Conservation (phyloP, 2,329 filamentous ascomycete genomes). For the Aspergillus fumigatus region DNA sequence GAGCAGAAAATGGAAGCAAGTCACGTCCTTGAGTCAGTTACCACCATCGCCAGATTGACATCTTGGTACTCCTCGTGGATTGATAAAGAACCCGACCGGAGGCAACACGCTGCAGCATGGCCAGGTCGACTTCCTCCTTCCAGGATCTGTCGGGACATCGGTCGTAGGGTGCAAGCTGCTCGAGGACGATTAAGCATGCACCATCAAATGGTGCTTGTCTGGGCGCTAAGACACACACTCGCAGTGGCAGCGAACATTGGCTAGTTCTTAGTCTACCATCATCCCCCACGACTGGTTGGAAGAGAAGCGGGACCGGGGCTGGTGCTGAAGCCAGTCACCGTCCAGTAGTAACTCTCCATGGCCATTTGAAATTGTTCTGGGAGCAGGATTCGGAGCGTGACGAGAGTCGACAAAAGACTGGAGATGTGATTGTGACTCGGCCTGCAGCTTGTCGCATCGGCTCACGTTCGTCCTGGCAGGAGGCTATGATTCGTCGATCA, state of each 20-base stretch:
- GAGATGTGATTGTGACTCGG: constrained; percentile 30
- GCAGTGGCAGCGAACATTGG: neutral
- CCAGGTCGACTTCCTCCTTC: neutral
- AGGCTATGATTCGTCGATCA: constrained; percentile 12
- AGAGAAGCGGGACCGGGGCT: neutral
- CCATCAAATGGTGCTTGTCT: constrained; percentile 7
- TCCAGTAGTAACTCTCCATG: neutral
- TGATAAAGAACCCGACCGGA: constrained; percentile 4
- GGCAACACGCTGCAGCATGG: neutral
- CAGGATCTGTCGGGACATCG: neutral
- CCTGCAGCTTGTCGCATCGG: constrained; percentile 24
- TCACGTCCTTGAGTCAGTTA: neutral
- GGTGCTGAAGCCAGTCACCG: neutral
- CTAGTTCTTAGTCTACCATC: neutral
- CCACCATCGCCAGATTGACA: neutral
- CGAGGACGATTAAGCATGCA: constrained; percentile 9
- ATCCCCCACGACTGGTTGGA: neutral
- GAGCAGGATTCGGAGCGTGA: constrained; percentile 5
- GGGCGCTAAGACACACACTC: constrained; percentile 13
- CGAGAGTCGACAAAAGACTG: constrained; percentile 18
- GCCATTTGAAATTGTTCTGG: neutral
- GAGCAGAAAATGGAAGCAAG: neutral
- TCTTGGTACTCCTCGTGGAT: constrained; percentile 5
- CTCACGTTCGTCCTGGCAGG: neutral
- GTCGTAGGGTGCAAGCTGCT: neutral